Conservation (phyloP, 805 yeast species). For the Zygosaccharomyces bailii region DNA sequence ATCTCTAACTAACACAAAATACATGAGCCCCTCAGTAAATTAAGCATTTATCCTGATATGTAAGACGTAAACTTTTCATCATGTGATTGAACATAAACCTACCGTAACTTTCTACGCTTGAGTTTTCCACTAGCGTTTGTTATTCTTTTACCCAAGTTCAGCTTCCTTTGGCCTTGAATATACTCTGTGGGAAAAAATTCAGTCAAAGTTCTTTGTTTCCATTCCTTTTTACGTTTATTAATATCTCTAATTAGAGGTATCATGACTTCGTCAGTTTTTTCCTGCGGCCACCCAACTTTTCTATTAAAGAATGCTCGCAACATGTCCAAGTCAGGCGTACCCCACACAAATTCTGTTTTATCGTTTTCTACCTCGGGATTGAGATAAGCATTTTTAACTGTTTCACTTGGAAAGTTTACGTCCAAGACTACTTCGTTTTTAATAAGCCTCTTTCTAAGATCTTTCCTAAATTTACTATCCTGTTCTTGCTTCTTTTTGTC, state of each 20-base stretch:
- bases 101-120: constrained; percentile 28
- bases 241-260: constrained; percentile 81
- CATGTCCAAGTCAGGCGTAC: constrained; percentile 78
- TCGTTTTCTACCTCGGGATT: constrained; percentile 84
- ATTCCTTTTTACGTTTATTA: constrained; percentile 56
- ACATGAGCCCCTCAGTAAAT: background rate
- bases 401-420: constrained; percentile 63
- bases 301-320: constrained; percentile 64
- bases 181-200: constrained; percentile 67
- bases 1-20: background rate
- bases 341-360: constrained; percentile 80
- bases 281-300: constrained; percentile 77
- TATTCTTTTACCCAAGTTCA: constrained; percentile 58
- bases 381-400: constrained; percentile 69
- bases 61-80: too few relatives aligned
- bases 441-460: constrained; percentile 52
- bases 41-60: too few relatives aligned
- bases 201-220: constrained; percentile 55
- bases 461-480: constrained; percentile 51
- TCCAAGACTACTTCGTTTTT: constrained; percentile 56
- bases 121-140: constrained; percentile 54
- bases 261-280: constrained; percentile 73
- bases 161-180: constrained; percentile 44
- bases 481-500: constrained; percentile 39
- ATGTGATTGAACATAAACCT: too few relatives aligned